Base-by-base conservation (phyloP, 306 rosid species). In the Oemleria cerasiformis region DNA sequence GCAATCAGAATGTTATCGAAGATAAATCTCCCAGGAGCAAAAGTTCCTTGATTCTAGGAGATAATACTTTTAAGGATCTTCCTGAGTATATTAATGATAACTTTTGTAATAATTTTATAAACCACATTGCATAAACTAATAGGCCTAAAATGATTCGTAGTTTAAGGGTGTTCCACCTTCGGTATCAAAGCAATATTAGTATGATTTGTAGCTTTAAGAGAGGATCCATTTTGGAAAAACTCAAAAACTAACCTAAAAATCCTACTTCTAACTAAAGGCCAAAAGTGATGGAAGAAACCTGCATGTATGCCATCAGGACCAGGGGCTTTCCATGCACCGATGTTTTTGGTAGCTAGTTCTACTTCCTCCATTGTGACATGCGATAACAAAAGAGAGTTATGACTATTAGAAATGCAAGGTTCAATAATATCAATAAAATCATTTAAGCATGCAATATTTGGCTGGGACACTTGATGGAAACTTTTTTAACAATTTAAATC, bases 231-330 rank as follows among this genome's bases (percentile, higher is more conserved):
- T 14, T 50, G 4, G 2, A 50, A 50, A 17, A 50, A 16, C 15
- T 50, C 55, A 16, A 14, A 14, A 17, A 17, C 55, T 5, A 6
- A 16, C 8, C 16, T 50, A 14, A 50, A 14, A 2, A 50, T 49
- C 5, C 16, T 5, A 19, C 2, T 0, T 1, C 4, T 17, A 14
- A 14, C 16, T 2, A 0, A 2, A n/a, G n/a, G n/a, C 7, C 0
- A 50, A 0, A 5, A 5, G 1, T 49, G 9, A 21, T n/a, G n/a
- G 55, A 49, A 50, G 6, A 50, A 50, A 9, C 15, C 0, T 7
- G 10, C 55, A 17, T 50, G 21, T 14, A 50, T 6, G 8, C 9
- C 21, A 50, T 49, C 4, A 17, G 1, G 10, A 9, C 21, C 4
- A 50, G 0, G 8, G 55, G 55, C 20, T 16, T 7, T 17, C 6